Base-by-base conservation (phyloP, 768 basidiomycete species). In the Tremella mesenterica region DNA sequence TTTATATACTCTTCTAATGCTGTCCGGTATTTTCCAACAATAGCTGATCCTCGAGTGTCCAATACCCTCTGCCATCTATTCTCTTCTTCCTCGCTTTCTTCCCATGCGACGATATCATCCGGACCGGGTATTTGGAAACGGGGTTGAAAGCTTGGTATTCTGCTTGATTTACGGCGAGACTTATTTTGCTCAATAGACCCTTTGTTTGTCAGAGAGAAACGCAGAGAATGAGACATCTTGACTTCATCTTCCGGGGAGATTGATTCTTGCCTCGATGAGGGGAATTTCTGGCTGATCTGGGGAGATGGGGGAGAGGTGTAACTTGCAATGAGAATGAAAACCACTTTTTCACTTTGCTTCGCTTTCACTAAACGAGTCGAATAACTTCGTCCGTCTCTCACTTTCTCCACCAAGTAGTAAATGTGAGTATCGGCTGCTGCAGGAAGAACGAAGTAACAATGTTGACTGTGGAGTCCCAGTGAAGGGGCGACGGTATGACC, bases 381-480 rank as follows among this genome's bases (percentile, higher is more conserved):
- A 38, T 65, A 63, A 26, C 57, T 60, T 50, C 63, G 57, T 23
- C 73, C 73, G 36, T 70, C 65, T 27, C 73, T 58, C 2, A 74
- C 57, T 6, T 59, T 53, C 36, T 72, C 69, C 12, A 73, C 71
- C 4, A 46, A 41, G 45, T 68, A 72, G 23, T 62, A 54, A 31
- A 74, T 70, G 14, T 64, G 59, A 2, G 62, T 54, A 14, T 31
- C 31, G 2, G 61, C 45, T 9, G 55, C 38, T 3, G 65, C 69
- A 41, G 71, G 67, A 8, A 69, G 48, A 14, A 73, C 52, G 52
- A 73, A 73, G 48, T 70, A 71, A 31, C 69, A 70, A 51, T 72
- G 71, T 33, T 64, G 60, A 49, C 60, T 63, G 52, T 73, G 67
- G 6, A 71, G 57, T 1, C 65, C 64, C 10, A 67, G 48, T 12